These are phyloP conservation scores for Rhinocladiella similis DNA, from an alignment of 2,329 filamentous ascomycete genomes.

Conservation along the genomic window DNA sequence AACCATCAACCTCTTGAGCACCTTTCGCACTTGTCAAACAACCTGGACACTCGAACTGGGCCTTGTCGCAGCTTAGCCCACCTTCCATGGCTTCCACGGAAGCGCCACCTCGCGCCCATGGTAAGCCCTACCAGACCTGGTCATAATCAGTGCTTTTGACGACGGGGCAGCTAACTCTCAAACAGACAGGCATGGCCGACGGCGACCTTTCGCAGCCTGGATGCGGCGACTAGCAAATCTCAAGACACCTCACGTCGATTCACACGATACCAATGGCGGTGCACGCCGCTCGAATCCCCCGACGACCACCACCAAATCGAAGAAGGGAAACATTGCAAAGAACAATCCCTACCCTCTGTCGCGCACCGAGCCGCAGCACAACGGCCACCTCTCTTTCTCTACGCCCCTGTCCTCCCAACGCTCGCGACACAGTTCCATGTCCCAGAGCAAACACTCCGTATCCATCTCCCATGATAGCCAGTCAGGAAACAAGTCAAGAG, in stretches of 20 bases:
- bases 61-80: background rate
- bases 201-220: conserved; percentile 87
- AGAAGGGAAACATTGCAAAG: conserved; percentile 64
- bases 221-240: conserved; percentile 91
- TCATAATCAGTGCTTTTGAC: background rate
- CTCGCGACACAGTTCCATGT: conserved; percentile 58
- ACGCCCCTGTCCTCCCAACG: conserved; percentile 52
- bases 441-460: conserved; percentile 60
- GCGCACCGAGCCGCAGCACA: conserved; percentile 38
- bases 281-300: conserved; percentile 24
- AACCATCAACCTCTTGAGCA: too few species aligned
- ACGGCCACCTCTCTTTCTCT: conserved; percentile 57
- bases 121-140: conserved; percentile 23
- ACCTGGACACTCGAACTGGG: too few species aligned
- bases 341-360: conserved; percentile 93
- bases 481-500: conserved; percentile 66
- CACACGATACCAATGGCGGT: conserved; percentile 33
- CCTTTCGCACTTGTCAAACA: too few species aligned
- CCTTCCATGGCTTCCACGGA: conserved; percentile 29
- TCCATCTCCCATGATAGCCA: conserved; percentile 62
- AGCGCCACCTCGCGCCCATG: conserved; percentile 25
- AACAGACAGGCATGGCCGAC: conserved; percentile 66
- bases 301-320: conserved; percentile 35
- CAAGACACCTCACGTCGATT: conserved; percentile 69
- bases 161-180: conserved; percentile 37